phyloP scores from a whole-genome alignment of 371 early-diverging fungal species.

The Apophysomyces trapeziformis region DNA sequence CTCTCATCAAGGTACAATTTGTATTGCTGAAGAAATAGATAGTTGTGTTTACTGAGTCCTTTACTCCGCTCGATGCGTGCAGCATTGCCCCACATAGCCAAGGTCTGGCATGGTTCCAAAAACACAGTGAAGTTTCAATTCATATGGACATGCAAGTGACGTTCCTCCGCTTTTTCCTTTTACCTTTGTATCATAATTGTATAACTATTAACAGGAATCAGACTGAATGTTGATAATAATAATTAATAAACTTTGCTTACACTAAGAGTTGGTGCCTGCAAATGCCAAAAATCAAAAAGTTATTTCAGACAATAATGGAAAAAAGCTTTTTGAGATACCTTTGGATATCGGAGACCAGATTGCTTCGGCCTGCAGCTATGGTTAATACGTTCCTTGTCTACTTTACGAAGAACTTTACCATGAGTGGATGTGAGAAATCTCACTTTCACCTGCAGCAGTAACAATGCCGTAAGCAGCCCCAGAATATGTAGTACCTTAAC shows the following conservation, averaged over 20 bases:
- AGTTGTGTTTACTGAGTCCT: slow-evolving; percentile 20
- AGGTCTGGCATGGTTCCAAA: slow-evolving; percentile 20
- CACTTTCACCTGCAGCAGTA: slow-evolving; percentile 39
- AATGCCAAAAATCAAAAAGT: background rate
- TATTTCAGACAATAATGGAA: background rate
- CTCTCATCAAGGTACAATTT: slow-evolving; percentile 60
- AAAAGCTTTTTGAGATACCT: slow-evolving; percentile 24
- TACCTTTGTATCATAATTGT: slow-evolving; percentile 34
- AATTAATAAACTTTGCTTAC: slow-evolving; percentile 28
- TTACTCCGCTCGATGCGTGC: slow-evolving; percentile 34
- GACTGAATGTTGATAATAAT: background rate
- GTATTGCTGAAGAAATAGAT: slow-evolving; percentile 51
- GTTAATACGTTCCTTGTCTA: background rate
- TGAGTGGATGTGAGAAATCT: slow-evolving; percentile 31
- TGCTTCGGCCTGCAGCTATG: slow-evolving; percentile 41
- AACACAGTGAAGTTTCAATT: background rate
- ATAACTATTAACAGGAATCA: slow-evolving; percentile 24
- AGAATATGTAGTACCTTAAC: slow-evolving; percentile 62
- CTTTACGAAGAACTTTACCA: slow-evolving; percentile 25
- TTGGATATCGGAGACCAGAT: slow-evolving; percentile 44
- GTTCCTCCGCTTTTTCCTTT: background rate
- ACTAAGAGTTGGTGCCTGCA: slow-evolving; percentile 47
- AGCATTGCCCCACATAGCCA: slow-evolving; percentile 50
- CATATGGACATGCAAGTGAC: no score
- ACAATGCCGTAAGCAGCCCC: slow-evolving; percentile 59